Evolutionary conservation across 495 filamentous ascomycete genomes (phyloP).

Genomic region (Lindgomyces ingoldianus): DNA sequence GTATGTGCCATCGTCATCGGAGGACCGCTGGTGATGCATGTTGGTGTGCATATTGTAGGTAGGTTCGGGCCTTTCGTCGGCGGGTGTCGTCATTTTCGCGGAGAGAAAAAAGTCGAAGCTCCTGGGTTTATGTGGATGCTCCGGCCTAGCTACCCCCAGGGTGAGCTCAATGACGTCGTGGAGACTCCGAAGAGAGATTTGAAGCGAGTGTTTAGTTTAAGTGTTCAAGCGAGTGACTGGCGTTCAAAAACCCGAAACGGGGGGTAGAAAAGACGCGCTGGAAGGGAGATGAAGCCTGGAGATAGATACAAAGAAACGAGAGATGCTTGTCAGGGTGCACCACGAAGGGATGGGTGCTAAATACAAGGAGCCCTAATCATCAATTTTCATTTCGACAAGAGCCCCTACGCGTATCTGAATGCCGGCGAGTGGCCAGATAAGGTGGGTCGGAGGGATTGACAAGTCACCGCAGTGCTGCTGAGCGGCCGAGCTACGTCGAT

Average conservation of each 20-base stretch:
- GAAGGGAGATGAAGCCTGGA: background rate
- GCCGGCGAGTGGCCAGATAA: slow-evolving; percentile 10
- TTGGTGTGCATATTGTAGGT: slow-evolving; percentile 35
- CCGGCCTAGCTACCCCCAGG: background rate
- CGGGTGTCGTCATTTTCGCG: slow-evolving; percentile 55
- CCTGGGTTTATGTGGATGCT: background rate
- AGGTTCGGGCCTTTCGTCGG: slow-evolving; percentile 50
- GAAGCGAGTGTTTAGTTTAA: background rate
- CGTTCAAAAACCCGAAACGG: background rate
- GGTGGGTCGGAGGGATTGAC: slow-evolving; percentile 15
- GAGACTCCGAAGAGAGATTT: background rate
- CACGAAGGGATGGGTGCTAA: too few relatives aligned
- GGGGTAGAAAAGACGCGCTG: background rate
- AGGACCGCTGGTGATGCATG: slow-evolving; percentile 31
- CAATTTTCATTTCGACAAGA: background rate
- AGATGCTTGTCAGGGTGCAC: too few relatives aligned
- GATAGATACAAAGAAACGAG: background rate
- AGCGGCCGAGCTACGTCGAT: background rate
- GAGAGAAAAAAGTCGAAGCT: background rate
- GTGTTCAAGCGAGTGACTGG: background rate
- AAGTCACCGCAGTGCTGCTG: background rate
- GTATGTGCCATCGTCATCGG: slow-evolving; percentile 31
- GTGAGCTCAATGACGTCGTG: slow-evolving; percentile 17
- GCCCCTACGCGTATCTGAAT: background rate
- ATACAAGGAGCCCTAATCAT: background rate